Conservation (phyloP, 306 rosid genomes). For the Citrullus colocynthis region DNA sequence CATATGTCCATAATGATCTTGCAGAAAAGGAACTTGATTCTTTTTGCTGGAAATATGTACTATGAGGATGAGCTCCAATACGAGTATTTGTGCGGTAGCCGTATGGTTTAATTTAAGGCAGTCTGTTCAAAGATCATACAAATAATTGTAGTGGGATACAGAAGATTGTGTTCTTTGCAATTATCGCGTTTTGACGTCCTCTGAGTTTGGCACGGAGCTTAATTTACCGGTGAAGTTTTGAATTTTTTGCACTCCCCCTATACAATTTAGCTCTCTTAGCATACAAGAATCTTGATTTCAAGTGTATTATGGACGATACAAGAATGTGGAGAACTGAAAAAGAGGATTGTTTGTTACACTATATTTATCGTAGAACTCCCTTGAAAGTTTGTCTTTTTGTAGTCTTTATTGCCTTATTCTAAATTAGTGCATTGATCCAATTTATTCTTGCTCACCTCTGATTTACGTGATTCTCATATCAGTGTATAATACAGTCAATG, state of each 20-base stretch:
- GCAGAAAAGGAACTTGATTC: slow-evolving; percentile 4
- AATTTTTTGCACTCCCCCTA: not conserved
- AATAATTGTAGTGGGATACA: not conserved
- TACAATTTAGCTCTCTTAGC: not conserved
- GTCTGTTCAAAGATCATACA: not conserved
- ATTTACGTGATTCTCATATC: no score
- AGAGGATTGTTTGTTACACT: not conserved
- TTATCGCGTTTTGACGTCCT: not conserved
- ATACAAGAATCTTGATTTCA: not conserved
- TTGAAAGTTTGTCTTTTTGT: not conserved
- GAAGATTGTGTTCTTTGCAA: slow-evolving; percentile 3
- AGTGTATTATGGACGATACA: not conserved
- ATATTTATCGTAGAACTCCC: not conserved
- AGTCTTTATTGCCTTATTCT: not conserved
- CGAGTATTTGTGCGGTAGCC: not conserved
- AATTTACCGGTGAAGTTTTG: not conserved
- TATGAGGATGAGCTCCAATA: not conserved
- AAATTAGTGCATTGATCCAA: not conserved
- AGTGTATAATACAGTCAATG: no score
- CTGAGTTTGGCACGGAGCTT: slow-evolving; percentile 6
- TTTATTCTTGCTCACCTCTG: not conserved
- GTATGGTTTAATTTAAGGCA: not conserved
- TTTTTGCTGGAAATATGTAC: slow-evolving; percentile 1
- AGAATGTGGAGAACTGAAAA: not conserved
- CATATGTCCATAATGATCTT: not conserved